Conservation (phyloP, 1,284 basidiomycete genomes). For the Fomitopsis pinicola region DNA sequence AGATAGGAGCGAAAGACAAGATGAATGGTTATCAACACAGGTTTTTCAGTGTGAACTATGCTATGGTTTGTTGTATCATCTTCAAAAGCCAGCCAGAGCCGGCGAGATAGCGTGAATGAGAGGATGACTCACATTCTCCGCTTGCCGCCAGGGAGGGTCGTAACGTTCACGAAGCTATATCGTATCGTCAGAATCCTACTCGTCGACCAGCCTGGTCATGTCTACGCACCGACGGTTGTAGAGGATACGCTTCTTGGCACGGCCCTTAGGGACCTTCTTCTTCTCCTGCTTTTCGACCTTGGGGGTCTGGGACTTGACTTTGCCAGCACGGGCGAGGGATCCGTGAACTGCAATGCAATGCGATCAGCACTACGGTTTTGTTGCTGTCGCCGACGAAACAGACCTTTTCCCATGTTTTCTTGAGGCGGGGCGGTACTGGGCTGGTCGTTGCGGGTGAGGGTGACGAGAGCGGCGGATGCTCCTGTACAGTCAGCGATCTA, state of each 20-base stretch:
- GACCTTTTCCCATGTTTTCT: slow-evolving; percentile 68
- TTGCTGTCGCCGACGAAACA: slow-evolving; percentile 6
- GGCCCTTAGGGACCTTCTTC: slow-evolving; percentile 94
- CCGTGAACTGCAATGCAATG: slow-evolving; percentile 76
- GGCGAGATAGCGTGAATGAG: slow-evolving; percentile 6
- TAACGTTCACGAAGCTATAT: slow-evolving; percentile 90
- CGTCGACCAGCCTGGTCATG: background rate
- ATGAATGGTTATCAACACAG: slow-evolving; percentile 77
- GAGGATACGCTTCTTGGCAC: slow-evolving; percentile 93
- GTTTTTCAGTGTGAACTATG: slow-evolving; percentile 92
- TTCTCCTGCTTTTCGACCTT: slow-evolving; percentile 98
- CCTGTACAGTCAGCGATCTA: slow-evolving; percentile 20
- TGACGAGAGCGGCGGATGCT: slow-evolving; percentile 10
- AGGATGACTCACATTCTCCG: slow-evolving; percentile 82
- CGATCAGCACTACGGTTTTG: slow-evolving; percentile 4
- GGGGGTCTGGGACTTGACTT: slow-evolving; percentile 97
- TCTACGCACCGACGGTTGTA: slow-evolving; percentile 86
- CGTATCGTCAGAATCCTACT: slow-evolving; percentile 9
- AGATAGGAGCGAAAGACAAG: slow-evolving; percentile 95
- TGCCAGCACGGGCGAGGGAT: slow-evolving; percentile 99
- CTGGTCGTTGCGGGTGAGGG: slow-evolving; percentile 17
- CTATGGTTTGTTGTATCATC: slow-evolving; percentile 70
- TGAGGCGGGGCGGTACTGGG: slow-evolving; percentile 28
- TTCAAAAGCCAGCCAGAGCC: slow-evolving; percentile 14
- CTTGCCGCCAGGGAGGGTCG: slow-evolving; percentile 88